Base-by-base conservation (phyloP, 257 asterid species). In the Plectranthus barbatus region DNA sequence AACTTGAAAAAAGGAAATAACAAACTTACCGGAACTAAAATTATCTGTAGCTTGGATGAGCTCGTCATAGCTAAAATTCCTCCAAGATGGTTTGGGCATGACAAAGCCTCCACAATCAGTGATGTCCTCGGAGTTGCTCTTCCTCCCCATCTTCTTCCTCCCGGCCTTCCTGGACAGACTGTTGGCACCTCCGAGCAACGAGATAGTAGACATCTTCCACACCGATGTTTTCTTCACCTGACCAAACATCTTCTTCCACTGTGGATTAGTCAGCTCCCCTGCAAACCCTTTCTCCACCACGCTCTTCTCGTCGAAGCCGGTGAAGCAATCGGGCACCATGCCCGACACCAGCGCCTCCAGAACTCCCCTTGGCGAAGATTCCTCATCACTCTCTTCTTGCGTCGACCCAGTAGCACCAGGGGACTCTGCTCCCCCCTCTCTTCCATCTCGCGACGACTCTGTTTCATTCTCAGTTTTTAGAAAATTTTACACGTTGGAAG, bases 31-130 rank as follows among this genome's bases (percentile, higher is more conserved):
- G 0, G 84, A 60, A 56, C 74, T 72, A 39, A 91, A 91, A 72
- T 75, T 60, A 60, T 86, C 72, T 17, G 98, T 91, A 51, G 98
- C 96, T 44, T 65, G 80, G n/a, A 58, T 66, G 48, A 91, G 96
- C 72, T 91, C 95, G 3, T 79, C 75, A 17, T 50, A 73, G 59
- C 45, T 72, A 46, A 88, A 91, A 67, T 81, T 91, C 76, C 86
- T 86, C 98, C 96, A 88, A 6, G 98, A 81, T 0, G 95, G 95
- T 48, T 88, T 91, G 0, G 94, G 89, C 69, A 75, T 70, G 13
- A 77, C 50, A 52, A 81, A 69, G 50, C 85, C 96, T 2, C 77
- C 88, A 51, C 77, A 70, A 48, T 86, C 91, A 61, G 71, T 65
- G 42, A 57, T 54, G 8, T 75, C n/a, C n/a, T n/a, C 86, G 0